Evolutionary conservation across 2,329 filamentous ascomycete species (phyloP), one percentile per base, ranked within the genome.

Genomic region (Lachnellula subtilissima): DNA sequence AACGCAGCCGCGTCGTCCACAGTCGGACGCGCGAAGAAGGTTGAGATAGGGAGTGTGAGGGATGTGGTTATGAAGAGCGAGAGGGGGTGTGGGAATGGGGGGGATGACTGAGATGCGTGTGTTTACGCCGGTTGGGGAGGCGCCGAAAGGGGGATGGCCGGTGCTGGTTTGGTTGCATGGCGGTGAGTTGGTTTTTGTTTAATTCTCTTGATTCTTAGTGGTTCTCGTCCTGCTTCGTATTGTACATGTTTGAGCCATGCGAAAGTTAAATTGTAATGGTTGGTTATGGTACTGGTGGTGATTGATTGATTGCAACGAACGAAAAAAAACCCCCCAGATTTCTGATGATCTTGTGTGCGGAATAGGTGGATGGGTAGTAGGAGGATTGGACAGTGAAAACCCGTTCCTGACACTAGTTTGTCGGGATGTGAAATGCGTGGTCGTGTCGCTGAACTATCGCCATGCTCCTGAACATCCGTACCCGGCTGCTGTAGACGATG

Each of bases 141-240:
- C 55, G 7, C 78, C 78, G 0, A 67, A 61, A 1, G 62, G 57
- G 1, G 80, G 80, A 23, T 83, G 79, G 79, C 79, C 80, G 3
- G 74, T 77, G n/a, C 74, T 78, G 62, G 61, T 82, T 9, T 84
- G 80, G 64, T 78, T 76, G 62, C 80, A 83, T 61, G 80, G 80
- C 5, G 79, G 55, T 50, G 28, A 32, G 28, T 43, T 32, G 47
- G 36, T 23, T 47, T 23, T 6, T 4, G 6, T 4, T 14, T 32
- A 9, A 32, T 11, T 32, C 3, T 12, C 4, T 11, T 32, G 0
- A 4, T 32, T 25, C 6, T 25, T 2, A 25, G 23, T 25, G 25
- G 6, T 25, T 25, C 6, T 25, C 3, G 3, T 6, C 5, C 6
- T 25, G 25, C 3, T 5, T 25, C 6, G 3, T 25, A 25, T 25